Base-by-base conservation (phyloP, 768 basidiomycete genomes). In the Serendipita sp. region DNA sequence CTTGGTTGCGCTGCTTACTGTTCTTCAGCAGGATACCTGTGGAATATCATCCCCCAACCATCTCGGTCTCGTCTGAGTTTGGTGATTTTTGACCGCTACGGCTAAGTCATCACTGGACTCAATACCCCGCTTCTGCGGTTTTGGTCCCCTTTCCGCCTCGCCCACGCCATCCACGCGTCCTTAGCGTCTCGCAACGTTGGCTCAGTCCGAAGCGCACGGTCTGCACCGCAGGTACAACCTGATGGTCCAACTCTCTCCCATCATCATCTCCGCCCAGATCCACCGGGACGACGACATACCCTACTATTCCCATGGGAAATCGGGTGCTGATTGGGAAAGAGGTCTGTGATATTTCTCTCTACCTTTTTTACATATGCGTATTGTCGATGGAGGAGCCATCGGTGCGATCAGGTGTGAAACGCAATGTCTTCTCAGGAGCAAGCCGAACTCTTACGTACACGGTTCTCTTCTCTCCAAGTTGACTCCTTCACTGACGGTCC, bases 151-250 rank as follows among this genome's bases (percentile, higher is more conserved):
- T 38, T 64, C 20, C 50, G 33, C 33, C 41, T 16, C 38, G n/a
- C 28, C 11, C 28, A 34, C 7, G 22, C 28, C 14, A 44, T 66
- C 20, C 44, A 53, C 9, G 79, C 83, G 0, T 81, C 78, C 1
- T 83, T 81, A 81, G 74, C 77, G 0, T 82, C 80, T 0, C 74
- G 79, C 60, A 85, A 84, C 69, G 81, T 83, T 2, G 77, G 78
- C 67, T 79, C 78, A 61, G 84, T 85, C 2, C 71, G 78, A 44
- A 82, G 3, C 73, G 83, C 68, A 81, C 72, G 7, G 72, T 75
- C 9, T 69, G 70, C 1, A 73, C 75, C 3, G 74, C 75, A 1
- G 71, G 28, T 84, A 85, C 70, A 85, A 84, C 66, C 81, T 84
- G 77, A 80, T 78, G 64, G 81, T 83, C 17, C 82, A 84, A 30